Base-by-base conservation (phyloP, 2,329 filamentous ascomycete genomes). In the Monascus ruber region DNA sequence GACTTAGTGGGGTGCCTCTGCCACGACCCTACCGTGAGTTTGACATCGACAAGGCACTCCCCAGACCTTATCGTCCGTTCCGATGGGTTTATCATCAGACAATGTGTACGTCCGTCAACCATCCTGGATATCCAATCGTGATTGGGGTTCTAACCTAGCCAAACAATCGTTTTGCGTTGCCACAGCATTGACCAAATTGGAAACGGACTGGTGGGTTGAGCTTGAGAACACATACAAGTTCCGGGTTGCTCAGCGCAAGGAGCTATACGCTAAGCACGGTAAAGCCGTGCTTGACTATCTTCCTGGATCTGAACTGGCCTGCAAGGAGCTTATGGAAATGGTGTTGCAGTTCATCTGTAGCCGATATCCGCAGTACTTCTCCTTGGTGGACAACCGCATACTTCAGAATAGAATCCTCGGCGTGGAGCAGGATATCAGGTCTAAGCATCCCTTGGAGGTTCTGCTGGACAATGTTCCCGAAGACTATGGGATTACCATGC, bases 291-390 rank as follows among this genome's bases (percentile, higher is more conserved):
- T 91, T 1, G 73, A 81, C 40, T 70, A 71, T 27, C 68, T 88
- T 0, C 83, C 84, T 0, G 85, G 85, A 1, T 81, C 81, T 0
- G 83, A 91, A 50, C 66, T 91, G 0, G 85, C 79, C 0, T 85
- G 81, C 56, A 87, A 86, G 54, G 86, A 94, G 52, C 67, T 91
- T 5, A 88, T 91, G 85, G 86, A 94, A 59, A 87, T 89, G 77
- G 73, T 71, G 2, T 49, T 94, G 3, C 83, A 89, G 47, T 93
- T 89, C 48, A 62, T 89, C n/a, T 83, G 77, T 44, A 71, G 76
- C 3, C 72, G 85, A 3, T 93, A 93, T 52, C 85, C 86, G 0
- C 73, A 79, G 5, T 79, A 83, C 48, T 94, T 94, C 58, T 66
- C 67, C 3, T 55, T 85, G 0, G 50, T 52, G 1, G 64, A 76